Base-by-base conservation (phyloP, 768 basidiomycete species). In the Zangia roseola region DNA sequence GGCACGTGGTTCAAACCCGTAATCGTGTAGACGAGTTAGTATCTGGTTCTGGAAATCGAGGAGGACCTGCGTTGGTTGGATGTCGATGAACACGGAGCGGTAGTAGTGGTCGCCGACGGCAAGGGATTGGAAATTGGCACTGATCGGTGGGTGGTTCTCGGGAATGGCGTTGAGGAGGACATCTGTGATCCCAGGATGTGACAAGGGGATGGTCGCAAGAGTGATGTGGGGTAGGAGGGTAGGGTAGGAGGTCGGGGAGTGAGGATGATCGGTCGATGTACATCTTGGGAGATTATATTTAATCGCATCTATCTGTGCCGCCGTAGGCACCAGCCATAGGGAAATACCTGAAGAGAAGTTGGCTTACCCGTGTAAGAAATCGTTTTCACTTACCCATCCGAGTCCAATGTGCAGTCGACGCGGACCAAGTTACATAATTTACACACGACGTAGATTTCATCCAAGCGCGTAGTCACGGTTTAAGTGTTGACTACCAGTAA, bases 151-250 rank as follows among this genome's bases (percentile, higher is more conserved):
- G 21, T 73, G 68, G 12, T 52, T 51, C 7, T 52, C 10, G 8
- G 77, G 72, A 16, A 83, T 54, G 6, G 77, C 68, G 1, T 68
- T 57, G 4, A 74, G 66, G 24, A 82, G 69, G 13, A 63, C 52
- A 7, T 49, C 37, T 0, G 26, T 20, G 33, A 38, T 39, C 14
- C 36, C 31, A 4, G 54, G 26, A 26, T 45, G 47, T 1, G 43
- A 43, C 33, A 39, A 43, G 67, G 79, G 53, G 69, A 72, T 37
- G 65, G 75, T 49, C 64, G 78, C 57, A 37, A 91, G 79, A 1
- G 89, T 91, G 59, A 90, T 76, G 64, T 91, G 88, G 6, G 87
- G 86, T 31, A 76, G 60, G 63, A 89, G 82, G 20, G 56, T 49
- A 2, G 86, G 84, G 60, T 83, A 90, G 0, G 82, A 80, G 10